Evolutionary conservation across 1,284 basidiomycete species (phyloP), one percentile per base, ranked within the genome.

Genomic region (Ceratorhiza oryzae-sativae): DNA sequence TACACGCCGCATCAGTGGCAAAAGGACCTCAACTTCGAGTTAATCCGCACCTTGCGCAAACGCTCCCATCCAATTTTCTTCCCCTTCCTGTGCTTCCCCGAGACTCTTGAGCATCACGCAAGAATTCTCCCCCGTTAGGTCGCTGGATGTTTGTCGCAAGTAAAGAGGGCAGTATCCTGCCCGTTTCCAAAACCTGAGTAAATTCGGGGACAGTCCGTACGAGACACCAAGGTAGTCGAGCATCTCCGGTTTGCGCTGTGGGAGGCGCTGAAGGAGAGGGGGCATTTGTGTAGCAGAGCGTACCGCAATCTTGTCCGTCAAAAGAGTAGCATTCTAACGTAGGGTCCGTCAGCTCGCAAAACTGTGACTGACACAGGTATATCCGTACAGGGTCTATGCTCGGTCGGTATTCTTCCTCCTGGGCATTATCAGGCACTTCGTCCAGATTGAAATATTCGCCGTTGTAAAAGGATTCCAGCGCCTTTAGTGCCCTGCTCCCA

Each of bases 201-300:
- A 85, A 76, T 89, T 89, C 1, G 93, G 87, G 0, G 97, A 98
- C 59, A 99, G 84, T 10, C 97, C 97, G 79, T 97, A 99, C 32
- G 94, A 97, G 0, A 98, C 97, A 55, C 97, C 97, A 5, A 99
- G 84, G 80, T 97, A 99, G 81, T 99, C 97, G 39, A 99, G 84
- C 53, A 83, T 85, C 78, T 98, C 96, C 0, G 97, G 97, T 80
- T 91, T 92, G 45, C 91, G 87, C 80, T 98, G 96, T 0, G 92
- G 90, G 6, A 99, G 85, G 2, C 95, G 89, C 78, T 97, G 94
- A 0, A 99, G 86, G 4, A 99, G 86, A 0, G 97, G 95, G 1
- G 96, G 96, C 93, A 99, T 97, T 42, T 88, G 86, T 12, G 86
- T 82, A 0, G 89, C 87, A 18, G 93, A 84, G 8, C 96, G 90